Conservation (phyloP, 2,329 filamentous ascomycete genomes). For the Spiromastix sp. region DNA sequence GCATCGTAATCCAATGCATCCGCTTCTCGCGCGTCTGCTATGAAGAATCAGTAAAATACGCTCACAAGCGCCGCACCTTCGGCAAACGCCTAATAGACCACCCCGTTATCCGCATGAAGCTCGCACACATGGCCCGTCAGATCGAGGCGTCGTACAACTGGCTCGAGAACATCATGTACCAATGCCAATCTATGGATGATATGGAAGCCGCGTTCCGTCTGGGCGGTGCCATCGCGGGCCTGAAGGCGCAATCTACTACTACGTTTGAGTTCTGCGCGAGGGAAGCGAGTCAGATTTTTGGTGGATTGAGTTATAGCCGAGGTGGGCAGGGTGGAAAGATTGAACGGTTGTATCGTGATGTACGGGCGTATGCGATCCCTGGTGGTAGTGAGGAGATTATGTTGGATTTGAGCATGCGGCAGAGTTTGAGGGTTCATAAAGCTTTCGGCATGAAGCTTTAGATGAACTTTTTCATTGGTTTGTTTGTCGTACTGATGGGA, state of each 20-base stretch:
- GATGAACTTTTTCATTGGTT: constrained; percentile 2
- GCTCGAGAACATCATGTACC: constrained; percentile 91
- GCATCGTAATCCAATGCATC: constrained; percentile 94
- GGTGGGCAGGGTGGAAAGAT: constrained; percentile 94
- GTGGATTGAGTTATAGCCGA: constrained; percentile 80
- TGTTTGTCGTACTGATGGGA: constrained; percentile 3
- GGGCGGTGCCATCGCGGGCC: constrained; percentile 80
- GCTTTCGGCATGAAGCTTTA: constrained; percentile 93
- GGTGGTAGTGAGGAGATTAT: constrained; percentile 98
- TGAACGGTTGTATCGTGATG: constrained; percentile 88
- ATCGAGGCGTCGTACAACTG: constrained; percentile 96
- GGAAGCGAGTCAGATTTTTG: constrained; percentile 95
- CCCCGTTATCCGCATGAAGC: constrained; percentile 92
- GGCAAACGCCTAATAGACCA: constrained; percentile 95
- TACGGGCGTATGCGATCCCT: constrained; percentile 90
- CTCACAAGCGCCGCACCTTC: constrained; percentile 93
- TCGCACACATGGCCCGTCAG: constrained; percentile 95
- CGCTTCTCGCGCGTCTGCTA: constrained; percentile 95
- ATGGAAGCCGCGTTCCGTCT: constrained; percentile 93
- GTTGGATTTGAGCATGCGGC: constrained; percentile 89
- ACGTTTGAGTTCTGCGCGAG: constrained; percentile 97
- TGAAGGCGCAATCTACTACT: constrained; percentile 88
- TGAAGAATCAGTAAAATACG: constrained; percentile 93
- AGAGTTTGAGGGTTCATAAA: constrained; percentile 80
- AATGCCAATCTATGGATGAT: constrained; percentile 86